Conservation (phyloP, 768 basidiomycete species). For the Ramaria sp. region DNA sequence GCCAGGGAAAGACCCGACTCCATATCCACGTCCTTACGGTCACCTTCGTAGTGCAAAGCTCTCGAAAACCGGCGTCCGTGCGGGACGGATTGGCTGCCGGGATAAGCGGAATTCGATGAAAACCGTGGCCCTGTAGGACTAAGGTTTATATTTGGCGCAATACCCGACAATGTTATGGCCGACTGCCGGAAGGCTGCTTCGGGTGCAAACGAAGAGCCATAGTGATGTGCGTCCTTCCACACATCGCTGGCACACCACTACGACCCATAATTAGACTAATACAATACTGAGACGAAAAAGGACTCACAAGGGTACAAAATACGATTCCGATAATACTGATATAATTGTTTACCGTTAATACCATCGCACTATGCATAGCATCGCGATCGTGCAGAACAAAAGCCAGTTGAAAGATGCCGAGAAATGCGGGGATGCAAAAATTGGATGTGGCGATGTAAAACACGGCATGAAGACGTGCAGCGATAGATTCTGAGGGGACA, state of each 20-base stretch:
- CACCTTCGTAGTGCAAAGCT: not conserved
- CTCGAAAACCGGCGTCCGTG: not conserved
- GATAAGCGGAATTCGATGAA: not conserved
- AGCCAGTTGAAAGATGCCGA: conserved; percentile 25
- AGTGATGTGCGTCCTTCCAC: not conserved
- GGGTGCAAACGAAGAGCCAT: not conserved
- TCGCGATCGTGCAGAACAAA: conserved; percentile 10
- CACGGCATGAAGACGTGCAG: conserved; percentile 19
- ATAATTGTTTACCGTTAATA: conserved; percentile 16
- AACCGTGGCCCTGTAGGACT: not conserved
- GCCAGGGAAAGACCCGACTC: not conserved
- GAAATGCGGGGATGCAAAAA: conserved; percentile 28
- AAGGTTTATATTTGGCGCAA: not conserved
- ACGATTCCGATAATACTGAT: conserved; percentile 27
- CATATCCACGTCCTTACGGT: not conserved
- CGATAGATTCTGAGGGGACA: conserved; percentile 12
- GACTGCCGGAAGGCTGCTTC: not conserved
- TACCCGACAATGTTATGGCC: not conserved
- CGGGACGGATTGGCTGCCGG: not conserved
- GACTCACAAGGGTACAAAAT: conserved; percentile 12
- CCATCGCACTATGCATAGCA: not conserved
- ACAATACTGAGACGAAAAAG: not conserved
- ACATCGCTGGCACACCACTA: conserved; percentile 1
- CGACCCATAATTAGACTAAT: no score
- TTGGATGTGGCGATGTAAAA: conserved; percentile 28